phyloP scores from a whole-genome alignment of 2,329 filamentous ascomycete genomes.

The Coleophoma cylindrospora region DNA sequence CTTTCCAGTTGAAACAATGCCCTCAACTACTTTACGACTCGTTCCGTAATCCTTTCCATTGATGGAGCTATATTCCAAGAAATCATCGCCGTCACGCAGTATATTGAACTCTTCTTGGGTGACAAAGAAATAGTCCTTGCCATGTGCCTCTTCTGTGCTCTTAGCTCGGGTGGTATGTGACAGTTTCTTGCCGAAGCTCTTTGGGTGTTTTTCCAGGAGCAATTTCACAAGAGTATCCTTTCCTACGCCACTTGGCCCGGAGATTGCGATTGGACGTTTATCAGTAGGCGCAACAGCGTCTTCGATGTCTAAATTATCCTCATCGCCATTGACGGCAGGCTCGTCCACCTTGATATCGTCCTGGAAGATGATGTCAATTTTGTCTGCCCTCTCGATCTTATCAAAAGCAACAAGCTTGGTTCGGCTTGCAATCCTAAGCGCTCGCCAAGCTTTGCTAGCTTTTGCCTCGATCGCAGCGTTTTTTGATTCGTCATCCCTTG shows the following conservation, averaged over 20 bases:
- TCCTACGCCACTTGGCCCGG: conserved; percentile 56
- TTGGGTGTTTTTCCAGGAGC: conserved; percentile 58
- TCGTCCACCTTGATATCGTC: conserved; percentile 34
- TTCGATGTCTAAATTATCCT: conserved; percentile 28
- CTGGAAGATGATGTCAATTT: conserved; percentile 54
- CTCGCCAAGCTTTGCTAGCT: conserved; percentile 86
- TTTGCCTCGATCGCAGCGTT: conserved; percentile 63
- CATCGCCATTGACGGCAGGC: conserved; percentile 24
- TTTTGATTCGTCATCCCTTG: conserved; percentile 54
- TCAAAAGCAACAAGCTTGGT: conserved; percentile 75
- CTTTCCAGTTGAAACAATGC: conserved; percentile 47
- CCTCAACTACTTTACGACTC: conserved; percentile 45
- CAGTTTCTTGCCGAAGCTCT: conserved; percentile 56
- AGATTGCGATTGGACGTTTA: conserved; percentile 57
- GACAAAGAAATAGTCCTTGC: conserved; percentile 51
- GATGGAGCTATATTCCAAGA: conserved; percentile 50
- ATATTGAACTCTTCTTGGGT: conserved; percentile 48
- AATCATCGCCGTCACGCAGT: conserved; percentile 53
- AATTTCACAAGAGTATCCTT: conserved; percentile 59
- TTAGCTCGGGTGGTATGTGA: conserved; percentile 49
- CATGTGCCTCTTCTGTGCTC: conserved; percentile 44
- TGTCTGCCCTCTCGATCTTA: conserved; percentile 78
- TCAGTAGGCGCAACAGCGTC: conserved; percentile 38
- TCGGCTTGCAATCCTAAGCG: conserved; percentile 73
- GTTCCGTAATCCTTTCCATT: conserved; percentile 51